Base-by-base conservation (phyloP, 805 yeast genomes). In the Yamadazyma phyllophila region DNA sequence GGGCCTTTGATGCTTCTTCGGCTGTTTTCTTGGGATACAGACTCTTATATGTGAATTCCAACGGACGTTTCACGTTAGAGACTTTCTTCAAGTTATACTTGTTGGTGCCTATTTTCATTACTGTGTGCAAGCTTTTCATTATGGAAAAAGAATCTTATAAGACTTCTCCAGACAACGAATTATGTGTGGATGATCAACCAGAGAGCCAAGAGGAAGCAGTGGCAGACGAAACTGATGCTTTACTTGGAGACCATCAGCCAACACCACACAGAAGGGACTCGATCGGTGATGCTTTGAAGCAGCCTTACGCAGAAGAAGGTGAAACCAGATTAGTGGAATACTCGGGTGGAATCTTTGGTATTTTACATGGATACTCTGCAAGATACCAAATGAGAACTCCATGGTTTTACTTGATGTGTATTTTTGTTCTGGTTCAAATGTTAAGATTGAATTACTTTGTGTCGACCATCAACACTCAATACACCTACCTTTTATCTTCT, bases 1-100 rank as follows among this genome's bases (percentile, higher is more conserved):
- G 83, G 13, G 82, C 83, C 0, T 78, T 78, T 49, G 83, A 78
- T 60, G 76, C 83, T 8, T 77, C 82, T 2, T 74, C 80, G 7
- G 82, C 82, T 1, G 71, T 78, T 13, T 78, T 78, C 55, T 63
- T 78, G 55, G 39, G 76, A 39, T 78, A 77, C 63, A 71, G 71
- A 43, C 53, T 71, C 15, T 46, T 71, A 27, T 78, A 74, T 60
- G 52, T 57, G 37, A 54, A 49, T 12, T 53, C 69, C 12, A 52
- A 62, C 3, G 62, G 60, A 0, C 39, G 60, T 1, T 76, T 78
- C 58, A 62, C 68, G 7, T 52, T 78, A 44, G 65, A 58, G 43
- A 62, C 62, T 38, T 78, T 78, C 49, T 78, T 74, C 63, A 69
- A 67, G 58, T 14, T 75, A 26, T 78, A 77, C 53, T 61, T 78